Evolutionary conservation across 2,329 filamentous ascomycete genomes (phyloP).

Genomic region (Diplocarpon mali): DNA sequence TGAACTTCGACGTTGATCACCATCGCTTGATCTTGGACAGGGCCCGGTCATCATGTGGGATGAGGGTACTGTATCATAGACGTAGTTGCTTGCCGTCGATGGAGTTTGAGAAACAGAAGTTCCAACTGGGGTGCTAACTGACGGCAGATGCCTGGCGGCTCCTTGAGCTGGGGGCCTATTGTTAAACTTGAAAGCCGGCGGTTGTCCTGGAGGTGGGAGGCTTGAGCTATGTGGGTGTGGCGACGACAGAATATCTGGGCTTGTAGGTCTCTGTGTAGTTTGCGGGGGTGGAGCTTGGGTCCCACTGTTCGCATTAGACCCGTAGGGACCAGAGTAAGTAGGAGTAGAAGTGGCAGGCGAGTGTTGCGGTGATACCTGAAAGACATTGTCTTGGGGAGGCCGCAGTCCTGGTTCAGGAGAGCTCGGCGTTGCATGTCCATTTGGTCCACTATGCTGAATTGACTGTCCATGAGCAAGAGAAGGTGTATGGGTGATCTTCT

Average conservation of each 20-base stretch:
- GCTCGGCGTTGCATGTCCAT: neutral
- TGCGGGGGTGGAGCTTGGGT: conserved; percentile 5
- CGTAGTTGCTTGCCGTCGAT: conserved; percentile 3
- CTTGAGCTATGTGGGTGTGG: conserved; percentile 26
- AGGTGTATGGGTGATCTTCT: conserved; percentile 6
- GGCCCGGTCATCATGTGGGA: conserved; percentile 9
- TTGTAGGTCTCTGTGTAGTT: conserved; percentile 13
- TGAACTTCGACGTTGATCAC: conserved; percentile 18
- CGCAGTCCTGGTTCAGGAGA: conserved; percentile 1
- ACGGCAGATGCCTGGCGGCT: neutral
- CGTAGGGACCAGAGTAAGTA: conserved; percentile 10
- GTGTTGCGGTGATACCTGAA: conserved; percentile 4
- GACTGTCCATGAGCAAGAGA: conserved; percentile 5
- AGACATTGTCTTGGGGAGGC: conserved; percentile 6
- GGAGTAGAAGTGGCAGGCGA: neutral
- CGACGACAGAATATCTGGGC: conserved; percentile 25
- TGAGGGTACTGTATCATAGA: conserved; percentile 6
- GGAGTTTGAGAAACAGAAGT: conserved; percentile 13
- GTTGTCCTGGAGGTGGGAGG: conserved; percentile 25
- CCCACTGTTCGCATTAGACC: conserved; percentile 7
- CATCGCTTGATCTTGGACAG: conserved; percentile 13
- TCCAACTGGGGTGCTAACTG: neutral
- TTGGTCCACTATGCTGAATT: conserved; percentile 3
- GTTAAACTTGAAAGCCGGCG: conserved; percentile 18
- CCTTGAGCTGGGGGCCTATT: conserved; percentile 13